Evolutionary conservation across 2,329 filamentous ascomycete species (phyloP), one percentile per base, ranked within the genome.

Genomic region (Myriosclerotinia duriaeana): DNA sequence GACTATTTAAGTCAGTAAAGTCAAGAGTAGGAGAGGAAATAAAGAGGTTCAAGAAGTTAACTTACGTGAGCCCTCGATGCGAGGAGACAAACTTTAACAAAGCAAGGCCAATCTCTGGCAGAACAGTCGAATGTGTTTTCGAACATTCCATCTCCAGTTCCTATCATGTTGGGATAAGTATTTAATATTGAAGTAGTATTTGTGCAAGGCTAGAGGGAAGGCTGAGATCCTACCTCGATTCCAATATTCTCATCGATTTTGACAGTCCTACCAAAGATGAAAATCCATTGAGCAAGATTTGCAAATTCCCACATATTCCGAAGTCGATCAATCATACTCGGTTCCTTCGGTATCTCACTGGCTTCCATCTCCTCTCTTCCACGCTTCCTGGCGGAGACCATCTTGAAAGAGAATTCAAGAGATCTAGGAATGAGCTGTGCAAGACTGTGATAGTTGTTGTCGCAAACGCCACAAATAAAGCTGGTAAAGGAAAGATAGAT

Each of bases 251-350:
- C 90, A 73, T 95, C 89, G 71, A 98, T 91, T 80, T 96, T 97
- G 77, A 96, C 88, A 53, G 88, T 88, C 74, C 90, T 88, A 69
- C 94, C 93, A 78, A 99, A 99, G 52, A 94, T 86, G 77, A 89
- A 91, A 69, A 98, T 91, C 85, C 93, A 99, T 79, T 99, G 94
- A 80, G 90, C 93, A 9, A 98, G 81, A 75, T 93, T 94, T 69
- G 94, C 92, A 79, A 98, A 97, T 78, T 97, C 91, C 93, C 94
- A 98, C 84, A 91, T 93, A 76, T 91, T 95, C 70, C 94, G 87
- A 72, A 98, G 85, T 71, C 84, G 87, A 67, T 87, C 80, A 38
- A 96, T 81, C 65, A 87, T 73, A 22, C 62, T 72, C 53, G 53
- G 74, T 70, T 71, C 77, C 54, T 70, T 77, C 70, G 69, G 75